A percentile compares a stretch with the other conserved stretches of the same genome.
phyloP scores from a whole-genome alignment of 805 yeast genomes.

The Saccharomycopsis sp. region DNA sequence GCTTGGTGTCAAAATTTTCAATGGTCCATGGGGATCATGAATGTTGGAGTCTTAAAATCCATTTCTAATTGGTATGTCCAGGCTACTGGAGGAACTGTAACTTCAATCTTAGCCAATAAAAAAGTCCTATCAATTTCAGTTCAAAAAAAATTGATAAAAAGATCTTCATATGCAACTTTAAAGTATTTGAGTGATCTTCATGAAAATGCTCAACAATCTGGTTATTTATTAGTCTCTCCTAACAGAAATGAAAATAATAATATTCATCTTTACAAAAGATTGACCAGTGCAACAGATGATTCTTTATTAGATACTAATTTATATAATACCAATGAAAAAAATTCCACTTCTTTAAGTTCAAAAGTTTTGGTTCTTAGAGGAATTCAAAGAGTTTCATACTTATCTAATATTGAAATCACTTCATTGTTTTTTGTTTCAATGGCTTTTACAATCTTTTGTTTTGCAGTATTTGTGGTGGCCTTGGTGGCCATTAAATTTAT shows the following conservation, averaged over 20 bases:
- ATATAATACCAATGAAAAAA: constrained; percentile 64
- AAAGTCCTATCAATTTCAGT: constrained; percentile 71
- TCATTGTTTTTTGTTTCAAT: constrained; percentile 79
- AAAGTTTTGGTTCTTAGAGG: constrained; percentile 82
- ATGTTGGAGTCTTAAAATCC: constrained; percentile 62
- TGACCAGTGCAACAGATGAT: too few species aligned
- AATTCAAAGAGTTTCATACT: constrained; percentile 79
- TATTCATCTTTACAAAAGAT: constrained; percentile 13
- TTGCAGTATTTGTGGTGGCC: constrained; percentile 45
- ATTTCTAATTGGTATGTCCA: constrained; percentile 93
- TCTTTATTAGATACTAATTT: constrained; percentile 38
- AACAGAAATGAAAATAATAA: too few species aligned
- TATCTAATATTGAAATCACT: constrained; percentile 79
- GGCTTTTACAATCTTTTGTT: constrained; percentile 71
- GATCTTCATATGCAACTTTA: constrained; percentile 27
- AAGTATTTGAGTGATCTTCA: constrained; percentile 17
- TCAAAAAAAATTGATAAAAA: constrained; percentile 44
- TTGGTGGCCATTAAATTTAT: constrained; percentile 57
- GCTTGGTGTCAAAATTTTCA: constrained; percentile 97
- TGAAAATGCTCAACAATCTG: constrained; percentile 10
- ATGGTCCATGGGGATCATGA: constrained; percentile 92
- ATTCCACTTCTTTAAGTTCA: constrained; percentile 40
- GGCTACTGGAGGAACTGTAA: constrained; percentile 83
- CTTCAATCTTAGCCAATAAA: constrained; percentile 58
- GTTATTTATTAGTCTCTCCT: background rate